Evolutionary conservation across 768 basidiomycete species (phyloP).

Genomic region (Pleurotus pulmonarius): DNA sequence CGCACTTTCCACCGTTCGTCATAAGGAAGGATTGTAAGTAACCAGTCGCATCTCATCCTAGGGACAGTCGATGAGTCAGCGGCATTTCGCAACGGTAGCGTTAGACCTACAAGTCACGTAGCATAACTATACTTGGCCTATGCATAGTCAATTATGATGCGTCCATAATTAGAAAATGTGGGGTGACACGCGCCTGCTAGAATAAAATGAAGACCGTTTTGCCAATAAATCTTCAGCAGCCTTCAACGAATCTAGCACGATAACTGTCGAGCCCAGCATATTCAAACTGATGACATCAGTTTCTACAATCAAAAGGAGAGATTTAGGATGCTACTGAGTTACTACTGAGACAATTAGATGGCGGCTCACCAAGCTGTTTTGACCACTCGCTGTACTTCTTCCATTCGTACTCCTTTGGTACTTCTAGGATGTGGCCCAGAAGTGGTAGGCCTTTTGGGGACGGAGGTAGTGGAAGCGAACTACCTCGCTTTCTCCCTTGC

Average conservation of each 20-base stretch:
- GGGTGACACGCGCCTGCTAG: conserved; percentile 24
- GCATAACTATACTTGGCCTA: conserved; percentile 25
- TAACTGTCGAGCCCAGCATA: conserved; percentile 24
- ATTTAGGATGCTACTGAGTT: neutral
- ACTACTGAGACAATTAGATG: neutral
- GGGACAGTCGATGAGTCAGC: neutral
- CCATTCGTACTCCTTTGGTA: conserved; percentile 17
- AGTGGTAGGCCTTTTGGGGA: conserved; percentile 20
- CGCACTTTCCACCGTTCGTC: conserved; percentile 36
- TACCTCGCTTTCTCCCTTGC: neutral
- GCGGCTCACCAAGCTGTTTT: conserved; percentile 12
- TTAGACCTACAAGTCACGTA: conserved; percentile 18
- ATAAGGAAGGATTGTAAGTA: conserved; percentile 35
- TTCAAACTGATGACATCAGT: conserved; percentile 26
- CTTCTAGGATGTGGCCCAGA: conserved; percentile 21
- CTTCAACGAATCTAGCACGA: conserved; percentile 32
- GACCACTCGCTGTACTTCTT: conserved; percentile 18
- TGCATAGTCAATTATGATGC: neutral
- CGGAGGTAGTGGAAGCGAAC: conserved; percentile 18
- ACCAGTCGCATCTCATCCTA: conserved; percentile 40
- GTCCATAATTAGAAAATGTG: neutral
- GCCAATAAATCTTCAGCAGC: conserved; percentile 37
- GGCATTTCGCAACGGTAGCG: neutral
- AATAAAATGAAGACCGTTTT: conserved; percentile 37
- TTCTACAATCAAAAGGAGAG: conserved; percentile 12